Base-by-base conservation (phyloP, 78 protist genomes). In the Dictyostelium firmibasis region DNA sequence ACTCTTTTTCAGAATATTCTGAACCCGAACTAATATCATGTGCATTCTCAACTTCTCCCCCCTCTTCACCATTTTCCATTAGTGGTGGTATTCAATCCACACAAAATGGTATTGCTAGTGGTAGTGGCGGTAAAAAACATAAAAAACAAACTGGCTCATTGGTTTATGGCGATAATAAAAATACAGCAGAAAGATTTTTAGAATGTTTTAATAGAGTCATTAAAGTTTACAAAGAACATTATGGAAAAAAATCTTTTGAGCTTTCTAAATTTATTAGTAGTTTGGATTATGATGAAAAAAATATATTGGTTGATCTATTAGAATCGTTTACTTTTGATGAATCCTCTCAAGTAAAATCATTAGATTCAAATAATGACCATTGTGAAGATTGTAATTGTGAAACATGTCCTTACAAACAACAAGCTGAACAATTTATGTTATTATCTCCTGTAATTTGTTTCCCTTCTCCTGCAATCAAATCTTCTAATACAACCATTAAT, bases 251-350 rank as follows among this genome's bases (percentile, higher is more conserved):
- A 47, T 20, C 85, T 13, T 29, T 47, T 23, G 84, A 79, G 6
- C 36, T 85, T 27, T 31, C 75, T n/a, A 35, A 69, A 20, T 64
- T 88, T 16, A 5, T 88, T 4, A 84, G 47, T n/a, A 79, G 72
- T 44, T 82, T 88, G 3, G 53, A 27, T 6, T 13, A 60, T 25
- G 86, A 79, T 79, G 93, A 88, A 79, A 88, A 79, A 41, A 31
- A 20, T 62, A 88, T 79, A 27, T 27, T 88, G 31, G 33, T 41
- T 2, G 93, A 88, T 67, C 67, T 88, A 27, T 64, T 88, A n/a
- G 93, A 88, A 25, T 76, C 93, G 2, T 88, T 88, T 60, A 88
- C 93, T 36, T 88, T 88, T 53, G 83, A 88, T 88, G 93, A 88
- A 85, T 36, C 92, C 25, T 38, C 72, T 35, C 69, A 35, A 74